Evolutionary conservation across 768 basidiomycete genomes (phyloP).

Genomic region (Pisolithus orientalis): DNA sequence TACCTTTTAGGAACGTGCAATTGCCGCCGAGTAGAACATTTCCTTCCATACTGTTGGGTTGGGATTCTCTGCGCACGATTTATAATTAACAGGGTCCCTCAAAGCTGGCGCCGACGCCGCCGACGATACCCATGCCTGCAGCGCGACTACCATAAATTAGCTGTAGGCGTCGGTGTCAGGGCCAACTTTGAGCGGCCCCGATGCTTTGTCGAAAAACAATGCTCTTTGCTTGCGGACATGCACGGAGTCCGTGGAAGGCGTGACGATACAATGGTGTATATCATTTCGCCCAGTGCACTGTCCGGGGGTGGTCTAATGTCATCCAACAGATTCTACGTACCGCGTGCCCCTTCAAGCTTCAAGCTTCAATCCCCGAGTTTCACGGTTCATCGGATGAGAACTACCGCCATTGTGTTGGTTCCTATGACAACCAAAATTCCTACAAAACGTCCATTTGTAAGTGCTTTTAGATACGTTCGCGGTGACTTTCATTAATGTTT

Average conservation of each 20-base stretch:
- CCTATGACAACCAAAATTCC: conserved; percentile 45
- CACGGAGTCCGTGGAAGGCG: conserved; percentile 82
- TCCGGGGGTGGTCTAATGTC: neutral
- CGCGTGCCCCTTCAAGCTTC: conserved; percentile 55
- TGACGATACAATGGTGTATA: conserved; percentile 72
- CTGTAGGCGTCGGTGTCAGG: too few species aligned
- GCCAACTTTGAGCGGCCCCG: too few species aligned
- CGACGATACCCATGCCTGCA: too few species aligned
- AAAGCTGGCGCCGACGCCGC: too few species aligned
- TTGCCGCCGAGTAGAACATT: conserved; percentile 9
- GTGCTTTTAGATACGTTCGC: conserved; percentile 11
- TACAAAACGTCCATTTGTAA: conserved; percentile 70
- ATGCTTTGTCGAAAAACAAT: conserved; percentile 73
- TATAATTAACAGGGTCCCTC: conserved; percentile 40
- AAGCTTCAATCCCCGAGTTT: conserved; percentile 43
- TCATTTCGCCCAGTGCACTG: neutral
- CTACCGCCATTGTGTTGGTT: conserved; percentile 47
- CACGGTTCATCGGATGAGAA: conserved; percentile 56
- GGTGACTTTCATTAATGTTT: conserved; percentile 5
- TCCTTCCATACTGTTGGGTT: neutral
- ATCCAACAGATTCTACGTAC: conserved; percentile 53
- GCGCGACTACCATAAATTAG: too few species aligned
- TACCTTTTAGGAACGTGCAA: conserved; percentile 14
- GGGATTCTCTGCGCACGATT: neutral
- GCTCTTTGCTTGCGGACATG: conserved; percentile 51